Base-by-base conservation (phyloP, 1,284 basidiomycete genomes). In the Athelia sp. region DNA sequence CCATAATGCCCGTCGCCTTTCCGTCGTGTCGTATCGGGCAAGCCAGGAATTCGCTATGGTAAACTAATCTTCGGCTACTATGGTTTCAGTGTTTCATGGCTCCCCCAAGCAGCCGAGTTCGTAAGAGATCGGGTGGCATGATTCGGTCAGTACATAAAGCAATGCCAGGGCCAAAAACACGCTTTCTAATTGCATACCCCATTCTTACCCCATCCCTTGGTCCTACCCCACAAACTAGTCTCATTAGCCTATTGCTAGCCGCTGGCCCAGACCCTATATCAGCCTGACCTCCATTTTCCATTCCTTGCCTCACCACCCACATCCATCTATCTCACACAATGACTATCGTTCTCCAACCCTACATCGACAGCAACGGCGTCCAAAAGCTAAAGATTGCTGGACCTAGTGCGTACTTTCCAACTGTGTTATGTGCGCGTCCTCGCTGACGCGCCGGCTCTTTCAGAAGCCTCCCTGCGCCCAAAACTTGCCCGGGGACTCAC, bases 281-380 rank as follows among this genome's bases (percentile, higher is more conserved):
- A 18, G 45, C 23, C 34, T 18, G 19, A 19, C 32, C 19, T 4
- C 9, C 44, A 31, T 24, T n/a, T 45, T 45, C 15, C 21, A 40
- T 19, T 43, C 29, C 24, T 35, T 22, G 34, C 10, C 24, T 18
- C 36, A 24, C n/a, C n/a, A 29, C 26, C 26, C 26, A 4, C 26
- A 29, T n/a, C n/a, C 26, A 6, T 29, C 26, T 13, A 29, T 29
- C 26, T 29, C 26, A 42, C 56, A 51, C 55, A 51, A 84, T 85
- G 82, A 83, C 84, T 17, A 72, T 83, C 62, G 69, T 84, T 52
- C 76, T 87, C 53, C 84, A 78, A 23, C 84, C 84, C 11, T 84
- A 83, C 70, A 17, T n/a, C n/a, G 83, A 76, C 78, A 74, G 74
- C 50, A 76, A 83, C 59, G 80, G 81, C 45, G 71, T 79, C 48